A percentile compares a stretch with the other conserved stretches of the same genome.
phyloP scores from a whole-genome alignment of 768 basidiomycete species.

The Cystofilobasidium ferigula region DNA sequence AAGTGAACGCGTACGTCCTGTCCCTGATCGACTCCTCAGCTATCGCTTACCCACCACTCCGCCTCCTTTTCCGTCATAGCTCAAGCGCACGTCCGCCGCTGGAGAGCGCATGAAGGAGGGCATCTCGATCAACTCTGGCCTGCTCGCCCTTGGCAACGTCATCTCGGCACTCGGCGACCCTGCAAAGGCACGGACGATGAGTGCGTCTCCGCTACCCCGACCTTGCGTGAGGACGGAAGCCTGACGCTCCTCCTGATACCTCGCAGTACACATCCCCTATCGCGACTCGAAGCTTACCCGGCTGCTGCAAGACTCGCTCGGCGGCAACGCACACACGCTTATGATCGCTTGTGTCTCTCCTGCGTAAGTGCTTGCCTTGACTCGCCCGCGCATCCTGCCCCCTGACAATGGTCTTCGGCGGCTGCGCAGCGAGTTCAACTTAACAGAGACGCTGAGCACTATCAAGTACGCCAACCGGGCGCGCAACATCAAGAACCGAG shows the following conservation, averaged over 20 bases:
- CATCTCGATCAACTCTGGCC: slow-evolving; percentile 95
- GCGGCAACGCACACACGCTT: slow-evolving; percentile 92
- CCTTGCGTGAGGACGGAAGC: no score
- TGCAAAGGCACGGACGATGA: slow-evolving; percentile 67
- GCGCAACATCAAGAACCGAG: slow-evolving; percentile 91
- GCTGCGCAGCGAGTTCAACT: slow-evolving; percentile 82
- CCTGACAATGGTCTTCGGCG: neutral
- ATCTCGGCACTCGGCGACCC: slow-evolving; percentile 96
- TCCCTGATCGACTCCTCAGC: neutral
- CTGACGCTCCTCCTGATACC: neutral
- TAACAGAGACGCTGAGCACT: slow-evolving; percentile 65
- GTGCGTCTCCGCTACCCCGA: slow-evolving; percentile 3
- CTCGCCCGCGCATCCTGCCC: neutral
- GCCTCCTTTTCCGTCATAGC: slow-evolving; percentile 41
- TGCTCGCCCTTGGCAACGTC: slow-evolving; percentile 92
- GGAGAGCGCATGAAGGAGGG: slow-evolving; percentile 97
- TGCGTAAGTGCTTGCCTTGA: slow-evolving; percentile 11
- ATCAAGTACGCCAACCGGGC: slow-evolving; percentile 96
- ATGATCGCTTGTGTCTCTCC: slow-evolving; percentile 95
- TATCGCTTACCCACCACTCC: slow-evolving; percentile 11
- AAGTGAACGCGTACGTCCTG: slow-evolving; percentile 66
- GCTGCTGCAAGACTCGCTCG: slow-evolving; percentile 87
- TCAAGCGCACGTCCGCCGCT: slow-evolving; percentile 90
- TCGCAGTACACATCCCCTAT: slow-evolving; percentile 70
- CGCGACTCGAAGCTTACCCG: slow-evolving; percentile 97